Evolutionary conservation across 2,329 filamentous ascomycete species (phyloP), one percentile per base, ranked within the genome.

Genomic region (Cladosporium cucumerinum): DNA sequence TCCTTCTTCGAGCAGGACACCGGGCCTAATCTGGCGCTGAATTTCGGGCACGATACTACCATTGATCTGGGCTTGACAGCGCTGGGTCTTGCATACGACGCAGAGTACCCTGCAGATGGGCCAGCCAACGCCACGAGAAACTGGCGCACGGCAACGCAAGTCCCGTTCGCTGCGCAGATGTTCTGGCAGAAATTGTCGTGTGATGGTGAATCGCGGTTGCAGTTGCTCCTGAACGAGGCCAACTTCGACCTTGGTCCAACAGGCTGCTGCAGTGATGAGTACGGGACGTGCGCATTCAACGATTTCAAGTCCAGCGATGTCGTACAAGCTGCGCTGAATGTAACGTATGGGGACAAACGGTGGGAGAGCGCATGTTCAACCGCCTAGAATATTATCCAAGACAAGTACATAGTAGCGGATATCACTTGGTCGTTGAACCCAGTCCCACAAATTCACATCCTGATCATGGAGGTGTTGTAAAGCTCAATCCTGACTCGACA

Each of bases 91-190:
- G 49, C 49, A 30, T 52, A 52, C 49, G 49, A 52, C 49, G 25
- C 49, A 30, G 49, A 52, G 25, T 52, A 52, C 23, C 49, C 49
- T 18, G 26, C 49, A 52, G 49, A 52, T n/a, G 49, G 49, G 5
- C 49, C 49, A 25, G 49, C 30, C 14, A 52, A 52, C 30, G 25
- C 49, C 49, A 52, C 49, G 23, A 52, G 49, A n/a, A 52, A 30
- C 14, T 52, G 49, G 49, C 49, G 49, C 49, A 52, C 49, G 14
- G 25, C 49, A 18, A 52, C 23, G 12, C 49, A 52, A 52, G 49
- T 52, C 49, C 49, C 49, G 23, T 52, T 52, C 49, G 49, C 49
- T 30, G 49, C 49, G 23, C 49, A 52, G 49, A 52, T 52, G 49
- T 52, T 52, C 49, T 52, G 49, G 49, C 49, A 52, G 25, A 30